Conservation (phyloP, 2,329 filamentous ascomycete genomes). For the Fusarium protoensiforme region DNA sequence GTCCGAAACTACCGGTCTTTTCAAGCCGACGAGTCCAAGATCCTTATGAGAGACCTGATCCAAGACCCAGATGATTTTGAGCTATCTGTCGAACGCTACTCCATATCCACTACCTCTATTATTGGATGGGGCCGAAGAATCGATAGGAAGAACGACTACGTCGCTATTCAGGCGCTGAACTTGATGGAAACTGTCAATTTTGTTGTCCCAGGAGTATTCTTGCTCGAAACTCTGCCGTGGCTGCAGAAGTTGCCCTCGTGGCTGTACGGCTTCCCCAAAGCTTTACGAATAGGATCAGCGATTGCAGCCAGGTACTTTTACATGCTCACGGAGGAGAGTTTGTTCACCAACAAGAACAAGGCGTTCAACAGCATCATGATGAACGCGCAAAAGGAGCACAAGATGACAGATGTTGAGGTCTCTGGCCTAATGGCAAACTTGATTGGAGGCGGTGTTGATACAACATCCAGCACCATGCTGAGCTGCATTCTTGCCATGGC, state of each 20-base stretch:
- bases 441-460: slow-evolving; percentile 13
- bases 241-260: not conserved
- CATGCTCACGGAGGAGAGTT: not conserved
- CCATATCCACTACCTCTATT: not conserved
- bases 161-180: not conserved
- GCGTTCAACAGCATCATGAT: not conserved
- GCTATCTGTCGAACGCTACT: not conserved
- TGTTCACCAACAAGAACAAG: not conserved
- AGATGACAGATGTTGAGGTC: not conserved
- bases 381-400: not conserved
- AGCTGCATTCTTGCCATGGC: slow-evolving; percentile 13
- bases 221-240: not conserved
- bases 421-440: not conserved
- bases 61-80: not conserved
- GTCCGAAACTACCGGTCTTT: not conserved
- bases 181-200: not conserved
- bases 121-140: not conserved
- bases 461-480: not conserved
- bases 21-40: not conserved
- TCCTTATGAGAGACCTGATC: not conserved
- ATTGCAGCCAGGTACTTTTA: not conserved
- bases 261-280: not conserved
- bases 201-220: not conserved
- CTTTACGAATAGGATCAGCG: not conserved
- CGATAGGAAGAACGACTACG: not conserved